These are phyloP conservation scores for Gastrolobium bilobum DNA, from an alignment of 306 rosid genomes.

Conservation along the genomic window DNA sequence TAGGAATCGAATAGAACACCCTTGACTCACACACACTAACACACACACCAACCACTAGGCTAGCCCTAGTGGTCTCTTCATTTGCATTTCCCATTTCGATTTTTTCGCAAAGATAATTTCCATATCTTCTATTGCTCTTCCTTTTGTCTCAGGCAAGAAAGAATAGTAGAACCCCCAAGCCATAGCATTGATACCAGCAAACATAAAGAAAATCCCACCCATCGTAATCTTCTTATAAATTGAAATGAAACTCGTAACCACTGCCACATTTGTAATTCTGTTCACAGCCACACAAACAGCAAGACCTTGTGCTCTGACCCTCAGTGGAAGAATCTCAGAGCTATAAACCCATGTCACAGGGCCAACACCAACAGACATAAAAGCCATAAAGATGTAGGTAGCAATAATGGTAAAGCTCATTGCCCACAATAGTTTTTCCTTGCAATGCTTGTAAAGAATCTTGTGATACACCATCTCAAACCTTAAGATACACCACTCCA, in stretches of 20 bases:
- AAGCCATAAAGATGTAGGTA: constrained; percentile 56
- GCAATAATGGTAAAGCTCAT: constrained; percentile 46
- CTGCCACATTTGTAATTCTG: constrained; percentile 53
- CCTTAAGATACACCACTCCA: no score
- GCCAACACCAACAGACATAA: constrained; percentile 64
- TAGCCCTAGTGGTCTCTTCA: no score
- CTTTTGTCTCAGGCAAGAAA: constrained; percentile 78
- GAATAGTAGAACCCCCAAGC: constrained; percentile 62
- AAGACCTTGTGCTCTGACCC: constrained; percentile 71
- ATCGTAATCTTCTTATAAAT: constrained; percentile 62
- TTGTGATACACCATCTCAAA: no score
- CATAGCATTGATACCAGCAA: constrained; percentile 53
- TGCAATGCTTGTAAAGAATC: no score
- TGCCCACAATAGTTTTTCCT: constrained; percentile 54
- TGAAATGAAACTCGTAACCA: constrained; percentile 61
- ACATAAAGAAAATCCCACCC: constrained; percentile 69
- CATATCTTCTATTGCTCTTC: constrained; percentile 73
- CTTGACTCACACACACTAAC: no score
- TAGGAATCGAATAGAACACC: no score
- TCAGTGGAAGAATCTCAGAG: constrained; percentile 71
- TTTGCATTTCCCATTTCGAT: not conserved
- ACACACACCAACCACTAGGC: no score
- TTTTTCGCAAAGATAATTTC: constrained; percentile 47
- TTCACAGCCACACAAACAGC: constrained; percentile 66
- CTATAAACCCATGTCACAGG: constrained; percentile 78